phyloP scores from a whole-genome alignment of 1,284 basidiomycete genomes.

The Porphyrellus sp. region DNA sequence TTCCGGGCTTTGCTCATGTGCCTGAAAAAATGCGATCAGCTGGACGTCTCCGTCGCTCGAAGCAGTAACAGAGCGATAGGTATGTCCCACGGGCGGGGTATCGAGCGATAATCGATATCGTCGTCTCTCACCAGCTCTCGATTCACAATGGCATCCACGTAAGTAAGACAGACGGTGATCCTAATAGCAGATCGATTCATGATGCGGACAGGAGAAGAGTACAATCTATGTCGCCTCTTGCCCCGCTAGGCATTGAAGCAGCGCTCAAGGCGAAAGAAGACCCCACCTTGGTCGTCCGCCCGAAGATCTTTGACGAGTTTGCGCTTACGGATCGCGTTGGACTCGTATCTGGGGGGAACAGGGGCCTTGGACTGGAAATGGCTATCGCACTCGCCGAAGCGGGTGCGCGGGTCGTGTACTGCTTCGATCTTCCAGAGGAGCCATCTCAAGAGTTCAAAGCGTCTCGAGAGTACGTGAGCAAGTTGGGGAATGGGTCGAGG shows the following conservation, averaged over 20 bases:
- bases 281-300: constrained; percentile 33
- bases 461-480: constrained; percentile 52
- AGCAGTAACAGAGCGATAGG: not conserved
- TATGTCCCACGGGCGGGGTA: not conserved
- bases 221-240: constrained; percentile 53
- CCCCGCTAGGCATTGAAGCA: constrained; percentile 59
- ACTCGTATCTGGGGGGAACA: constrained; percentile 75
- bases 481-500: constrained; percentile 45
- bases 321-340: constrained; percentile 70
- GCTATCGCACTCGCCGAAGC: constrained; percentile 74
- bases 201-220: constrained; percentile 11
- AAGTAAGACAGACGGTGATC: constrained; percentile 1
- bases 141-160: constrained; percentile 20
- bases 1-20: not conserved
- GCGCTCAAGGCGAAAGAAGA: constrained; percentile 47
- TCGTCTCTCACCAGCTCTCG: not conserved
- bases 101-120: constrained; percentile 4
- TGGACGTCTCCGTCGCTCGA: not conserved
- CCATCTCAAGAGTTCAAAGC: constrained; percentile 68
- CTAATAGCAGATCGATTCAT: not conserved
- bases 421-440: constrained; percentile 64
- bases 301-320: constrained; percentile 71
- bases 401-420: constrained; percentile 74
- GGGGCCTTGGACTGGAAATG: constrained; percentile 82
- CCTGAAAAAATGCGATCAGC: not conserved